A percentile compares a stretch with the other conserved stretches of the same genome.
phyloP scores from a whole-genome alignment of 768 basidiomycete genomes.

The Suillus subalutaceus region DNA sequence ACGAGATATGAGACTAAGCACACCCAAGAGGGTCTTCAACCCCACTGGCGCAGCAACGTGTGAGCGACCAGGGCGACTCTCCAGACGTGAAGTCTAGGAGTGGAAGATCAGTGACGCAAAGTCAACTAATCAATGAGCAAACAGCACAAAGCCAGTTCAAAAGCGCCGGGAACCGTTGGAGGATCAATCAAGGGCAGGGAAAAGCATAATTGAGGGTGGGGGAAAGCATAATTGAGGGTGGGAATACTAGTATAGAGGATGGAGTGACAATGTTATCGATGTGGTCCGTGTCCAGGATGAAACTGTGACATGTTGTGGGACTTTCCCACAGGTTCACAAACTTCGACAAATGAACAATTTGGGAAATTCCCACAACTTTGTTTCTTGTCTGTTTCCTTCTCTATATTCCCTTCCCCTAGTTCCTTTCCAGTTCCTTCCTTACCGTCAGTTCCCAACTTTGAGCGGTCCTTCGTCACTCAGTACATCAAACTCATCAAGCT shows the following conservation, averaged over 20 bases:
- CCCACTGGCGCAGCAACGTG: background rate
- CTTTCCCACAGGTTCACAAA: background rate
- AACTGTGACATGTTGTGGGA: background rate
- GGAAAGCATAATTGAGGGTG: background rate
- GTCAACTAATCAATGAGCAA: conserved; percentile 1
- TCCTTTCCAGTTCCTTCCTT: conserved; percentile 1
- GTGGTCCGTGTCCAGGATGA: too few species aligned
- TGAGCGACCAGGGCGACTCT: background rate
- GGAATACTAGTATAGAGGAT: background rate
- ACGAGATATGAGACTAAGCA: background rate
- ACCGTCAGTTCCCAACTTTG: background rate
- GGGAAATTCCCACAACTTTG: background rate
- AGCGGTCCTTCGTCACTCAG: background rate
- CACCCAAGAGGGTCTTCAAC: conserved; percentile 1
- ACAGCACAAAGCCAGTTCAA: background rate
- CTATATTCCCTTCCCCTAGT: background rate
- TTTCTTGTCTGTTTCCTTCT: background rate
- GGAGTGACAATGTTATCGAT: background rate
- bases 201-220: background rate
- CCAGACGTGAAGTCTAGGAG: background rate
- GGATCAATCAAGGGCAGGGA: background rate
- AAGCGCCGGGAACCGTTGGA: background rate
- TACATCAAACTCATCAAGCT: background rate
- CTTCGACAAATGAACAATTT: background rate
- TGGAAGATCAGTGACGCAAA: background rate